Base-by-base conservation (phyloP, 306 rosid species). In the Castanea sativa region DNA sequence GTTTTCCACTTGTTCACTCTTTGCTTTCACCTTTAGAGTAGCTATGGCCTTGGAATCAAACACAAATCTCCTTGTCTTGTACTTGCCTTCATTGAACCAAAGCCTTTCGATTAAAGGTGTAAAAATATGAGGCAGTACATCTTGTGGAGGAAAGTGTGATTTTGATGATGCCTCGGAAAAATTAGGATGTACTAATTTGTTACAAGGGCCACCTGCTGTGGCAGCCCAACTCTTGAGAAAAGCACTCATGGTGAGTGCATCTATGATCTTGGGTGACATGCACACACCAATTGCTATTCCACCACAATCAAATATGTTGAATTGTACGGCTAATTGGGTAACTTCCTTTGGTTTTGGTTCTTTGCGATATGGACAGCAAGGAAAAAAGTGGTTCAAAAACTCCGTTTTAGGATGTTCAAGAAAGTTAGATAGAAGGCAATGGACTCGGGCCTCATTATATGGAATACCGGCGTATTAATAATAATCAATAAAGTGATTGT, bases 231-330 rank as follows among this genome's bases (percentile, higher is more conserved):
- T 79, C 45, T 75, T 73, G 69, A 90, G 52, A 49, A 90, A 79
- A 14, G 58, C 2, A 27, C 80, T 55, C 6, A 74, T 14, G 5
- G 91, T 79, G 4, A 33, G 13, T 29, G 85, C 91, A 76, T 90
- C 92, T 19, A 76, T 41, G 5, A 78, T 18, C 16, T 81, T 90
- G 79, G 88, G 91, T n/a, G 83, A 86, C 27, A 74, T 61, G 55
- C 88, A 84, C 41, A 79, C 21, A 0, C 87, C 89, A 30, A 90
- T 65, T 21, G 91, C 87, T 71, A 87, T 67, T 53, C 92, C 90
- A 58, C 92, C 89, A 72, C 94, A 90, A 20, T 73, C 53, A 18
- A 90, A 90, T 0, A 59, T 23, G 79, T 52, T 90, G 38, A 87
- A 84, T 71, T 90, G 94, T 20, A 88, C 61, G 8, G 79, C 85